Percentiles rank a stretch among this genome's conserved stretches.
Evolutionary conservation across 495 filamentous ascomycete genomes (phyloP).

Genomic region (Hypoxylon intermedium): DNA sequence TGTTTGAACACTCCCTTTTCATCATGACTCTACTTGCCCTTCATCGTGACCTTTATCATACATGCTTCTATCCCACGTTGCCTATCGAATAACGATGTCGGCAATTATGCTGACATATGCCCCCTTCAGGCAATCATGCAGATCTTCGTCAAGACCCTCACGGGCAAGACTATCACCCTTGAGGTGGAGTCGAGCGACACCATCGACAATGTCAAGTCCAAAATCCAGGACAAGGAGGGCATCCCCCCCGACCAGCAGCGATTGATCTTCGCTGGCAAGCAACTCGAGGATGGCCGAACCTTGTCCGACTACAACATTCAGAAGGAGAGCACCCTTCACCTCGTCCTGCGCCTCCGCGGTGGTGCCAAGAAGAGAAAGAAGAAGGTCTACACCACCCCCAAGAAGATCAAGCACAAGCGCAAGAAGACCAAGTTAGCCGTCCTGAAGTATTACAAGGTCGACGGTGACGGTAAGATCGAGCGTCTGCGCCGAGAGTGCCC

Average conservation of each 20-base stretch:
- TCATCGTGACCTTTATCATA: conserved; percentile 40
- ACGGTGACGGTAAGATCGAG: conserved; percentile 99
- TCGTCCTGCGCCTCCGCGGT: conserved; percentile 96
- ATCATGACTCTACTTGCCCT: too few relatives aligned
- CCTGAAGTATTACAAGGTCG: conserved; percentile 99
- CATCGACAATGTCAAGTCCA: conserved; percentile 99
- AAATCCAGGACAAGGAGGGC: conserved; percentile 96
- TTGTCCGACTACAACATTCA: conserved; percentile 99
- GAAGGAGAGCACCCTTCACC: conserved; percentile 99
- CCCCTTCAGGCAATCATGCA: conserved; percentile 77
- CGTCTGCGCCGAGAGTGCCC: conserved; percentile 98
- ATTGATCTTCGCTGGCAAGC: conserved; percentile 99
- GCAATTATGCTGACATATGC: not conserved
- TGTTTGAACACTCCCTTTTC: conserved; percentile 44
- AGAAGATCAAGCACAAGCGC: conserved; percentile 99
- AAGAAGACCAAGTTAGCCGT: conserved; percentile 99
- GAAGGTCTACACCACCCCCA: conserved; percentile 99
- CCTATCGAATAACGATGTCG: too few relatives aligned
- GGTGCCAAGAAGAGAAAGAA: conserved; percentile 99
- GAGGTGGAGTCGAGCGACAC: conserved; percentile 99
- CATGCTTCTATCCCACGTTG: not conserved
- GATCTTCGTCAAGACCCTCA: conserved; percentile 99
- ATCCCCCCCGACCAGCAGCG: conserved; percentile 99
- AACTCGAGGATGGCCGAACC: conserved; percentile 99
- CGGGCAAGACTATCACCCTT: conserved; percentile 99